Conservation (phyloP, 257 asterid species). For the Ehretia macrophylla region DNA sequence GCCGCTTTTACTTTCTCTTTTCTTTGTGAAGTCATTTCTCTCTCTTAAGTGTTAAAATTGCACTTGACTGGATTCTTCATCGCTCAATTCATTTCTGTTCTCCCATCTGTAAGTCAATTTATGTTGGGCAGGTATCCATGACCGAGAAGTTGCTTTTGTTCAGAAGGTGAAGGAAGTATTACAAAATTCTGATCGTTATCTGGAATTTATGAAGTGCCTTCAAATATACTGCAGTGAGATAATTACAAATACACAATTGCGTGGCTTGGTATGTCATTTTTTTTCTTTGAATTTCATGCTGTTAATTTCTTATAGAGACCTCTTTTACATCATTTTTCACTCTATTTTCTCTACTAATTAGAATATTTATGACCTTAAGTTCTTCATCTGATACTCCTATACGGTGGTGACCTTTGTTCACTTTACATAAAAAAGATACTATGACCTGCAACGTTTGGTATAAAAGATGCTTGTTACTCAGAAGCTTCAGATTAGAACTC, state of each 20-base stretch:
- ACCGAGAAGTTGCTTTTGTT: conserved; percentile 44
- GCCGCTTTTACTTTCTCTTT: not conserved
- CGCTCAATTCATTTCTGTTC: conserved; percentile 1
- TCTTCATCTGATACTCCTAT: no score
- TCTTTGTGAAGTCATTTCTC: not conserved
- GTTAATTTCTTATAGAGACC: not conserved
- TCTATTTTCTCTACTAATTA: no score
- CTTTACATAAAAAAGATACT: no score
- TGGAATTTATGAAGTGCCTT: conserved; percentile 30
- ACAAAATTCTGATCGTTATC: conserved; percentile 24
- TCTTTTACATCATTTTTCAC: no score
- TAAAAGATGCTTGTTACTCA: no score
- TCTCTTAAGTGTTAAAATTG: not conserved
- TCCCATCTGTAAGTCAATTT: conserved; percentile 10
- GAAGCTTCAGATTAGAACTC: no score
- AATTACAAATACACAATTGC: conserved; percentile 18
- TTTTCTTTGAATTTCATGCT: not conserved
- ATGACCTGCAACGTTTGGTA: no score
- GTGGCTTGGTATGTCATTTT: conserved; percentile 17
- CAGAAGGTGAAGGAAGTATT: conserved; percentile 42
- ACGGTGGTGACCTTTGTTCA: no score
- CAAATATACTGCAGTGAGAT: conserved; percentile 16
- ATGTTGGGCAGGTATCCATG: conserved; percentile 48
- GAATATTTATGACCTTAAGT: no score
- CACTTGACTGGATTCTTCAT: not conserved